Conservation (phyloP, 768 basidiomycete species). For the Tricholoma sp. region DNA sequence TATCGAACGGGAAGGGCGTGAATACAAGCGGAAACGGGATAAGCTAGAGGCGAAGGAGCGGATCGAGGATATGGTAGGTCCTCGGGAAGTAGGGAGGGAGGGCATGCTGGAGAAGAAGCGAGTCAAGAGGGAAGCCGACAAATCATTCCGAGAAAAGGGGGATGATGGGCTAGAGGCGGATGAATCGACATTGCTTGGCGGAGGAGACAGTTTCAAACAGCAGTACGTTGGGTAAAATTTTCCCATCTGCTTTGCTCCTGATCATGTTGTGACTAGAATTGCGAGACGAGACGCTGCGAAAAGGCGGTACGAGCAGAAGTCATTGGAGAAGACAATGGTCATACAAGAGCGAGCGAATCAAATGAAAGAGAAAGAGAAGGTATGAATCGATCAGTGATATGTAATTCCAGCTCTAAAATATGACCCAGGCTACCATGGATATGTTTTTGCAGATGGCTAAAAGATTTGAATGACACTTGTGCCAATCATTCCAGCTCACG, state of each 20-base stretch:
- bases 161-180: conserved; percentile 75
- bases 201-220: conserved; percentile 76
- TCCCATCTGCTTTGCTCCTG: not conserved
- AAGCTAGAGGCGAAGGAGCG: conserved; percentile 61
- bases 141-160: conserved; percentile 69
- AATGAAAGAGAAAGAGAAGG: conserved; percentile 74
- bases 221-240: conserved; percentile 42
- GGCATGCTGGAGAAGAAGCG: conserved; percentile 86
- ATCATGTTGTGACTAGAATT: conserved; percentile 40
- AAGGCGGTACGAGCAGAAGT: conserved; percentile 41
- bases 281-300: conserved; percentile 72
- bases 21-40: conserved; percentile 62
- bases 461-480: conserved; percentile 59
- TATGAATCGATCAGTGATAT: conserved; percentile 5
- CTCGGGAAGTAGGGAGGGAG: conserved; percentile 78
- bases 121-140: conserved; percentile 65
- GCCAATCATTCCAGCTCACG: not conserved
- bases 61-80: conserved; percentile 74
- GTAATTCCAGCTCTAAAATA: not conserved
- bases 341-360: conserved; percentile 58
- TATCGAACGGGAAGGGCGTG: conserved; percentile 43
- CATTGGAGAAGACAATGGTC: conserved; percentile 46
- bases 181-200: conserved; percentile 77
- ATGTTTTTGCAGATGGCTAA: conserved; percentile 95
- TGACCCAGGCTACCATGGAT: conserved; percentile 77